These are phyloP conservation scores for Pythium diclinum DNA, from an alignment of 352 stramenopile species.

Conservation along the genomic window DNA sequence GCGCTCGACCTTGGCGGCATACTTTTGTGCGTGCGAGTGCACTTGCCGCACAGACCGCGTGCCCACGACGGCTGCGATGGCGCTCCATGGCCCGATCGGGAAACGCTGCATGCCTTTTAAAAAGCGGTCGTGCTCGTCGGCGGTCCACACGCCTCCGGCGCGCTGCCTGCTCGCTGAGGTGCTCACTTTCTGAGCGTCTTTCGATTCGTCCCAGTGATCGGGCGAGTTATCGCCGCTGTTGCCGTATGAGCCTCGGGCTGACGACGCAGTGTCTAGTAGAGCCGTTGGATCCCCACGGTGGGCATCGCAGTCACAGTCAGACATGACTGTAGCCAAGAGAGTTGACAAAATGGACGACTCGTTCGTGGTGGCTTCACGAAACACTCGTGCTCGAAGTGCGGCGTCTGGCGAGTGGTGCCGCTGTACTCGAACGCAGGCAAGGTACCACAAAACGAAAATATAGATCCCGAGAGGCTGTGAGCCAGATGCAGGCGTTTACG, in stretches of 20 bases:
- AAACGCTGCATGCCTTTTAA: slow-evolving; percentile 54
- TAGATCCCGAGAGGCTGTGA: no score
- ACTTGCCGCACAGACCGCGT: slow-evolving; percentile 63
- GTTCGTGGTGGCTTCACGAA: no score
- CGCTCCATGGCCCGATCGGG: slow-evolving; percentile 64
- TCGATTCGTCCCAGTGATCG: neutral
- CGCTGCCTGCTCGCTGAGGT: neutral
- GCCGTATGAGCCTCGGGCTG: neutral
- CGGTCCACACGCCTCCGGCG: slow-evolving; percentile 45
- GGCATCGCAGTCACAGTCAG: neutral
- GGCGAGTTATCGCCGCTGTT: neutral
- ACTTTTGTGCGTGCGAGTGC: slow-evolving; percentile 72
- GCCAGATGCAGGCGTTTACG: no score
- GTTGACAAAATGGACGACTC: no score
- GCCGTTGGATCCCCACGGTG: neutral
- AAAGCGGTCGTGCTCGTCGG: slow-evolving; percentile 67
- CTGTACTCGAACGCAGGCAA: no score
- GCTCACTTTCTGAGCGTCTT: neutral
- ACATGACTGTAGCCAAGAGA: neutral
- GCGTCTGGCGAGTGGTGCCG: no score
- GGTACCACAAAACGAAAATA: no score
- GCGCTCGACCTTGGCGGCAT: slow-evolving; percentile 64
- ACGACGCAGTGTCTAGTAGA: neutral
- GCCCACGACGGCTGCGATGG: slow-evolving; percentile 56
- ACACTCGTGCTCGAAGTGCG: no score